Evolutionary conservation across 1,284 basidiomycete species (phyloP), one percentile per base, ranked within the genome.

Genomic region (Trametes versicolor): DNA sequence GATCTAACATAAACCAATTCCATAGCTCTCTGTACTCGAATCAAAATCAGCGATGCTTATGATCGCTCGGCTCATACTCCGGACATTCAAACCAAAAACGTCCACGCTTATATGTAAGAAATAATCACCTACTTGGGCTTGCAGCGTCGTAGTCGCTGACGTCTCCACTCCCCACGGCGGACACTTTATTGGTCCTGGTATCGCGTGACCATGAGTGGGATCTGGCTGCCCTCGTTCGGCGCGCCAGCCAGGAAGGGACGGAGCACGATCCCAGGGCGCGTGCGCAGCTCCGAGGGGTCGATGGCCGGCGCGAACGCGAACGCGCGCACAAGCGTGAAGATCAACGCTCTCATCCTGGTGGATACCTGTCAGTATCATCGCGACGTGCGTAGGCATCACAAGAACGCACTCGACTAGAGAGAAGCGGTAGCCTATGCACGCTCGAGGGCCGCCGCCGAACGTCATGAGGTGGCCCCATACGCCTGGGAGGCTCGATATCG

Each of bases 351-450:
- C 76, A 81, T 83, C 72, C 83, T 85, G 39, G 32, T 13, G 54
- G 88, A 87, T 2, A 87, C 87, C 62, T 82, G 17, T 1, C 2
- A 17, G 15, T 17, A 19, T 51, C 29, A 51, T 19, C 12, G 17
- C 39, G 17, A 17, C 39, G 8, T 4, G 17, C 6, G 12, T 15
- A 41, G 39, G 39, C n/a, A n/a, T n/a, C 39, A 17, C 4, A 17
- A 41, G 39, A 10, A 73, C 79, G 56, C 67, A 87, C 85, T 92
- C 89, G 21, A 86, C 79, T 19, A 92, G 70, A 1, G 90, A 83
- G 70, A 92, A 92, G 7, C 87, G 83, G 73, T 88, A 92, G 0
- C 90, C 90, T 49, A 90, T 88, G 69, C 87, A 90, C 1, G 85
- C 81, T 32, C 82, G 81, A 3, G 86, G 82, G 0, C 88, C 88